phyloP scores from a whole-genome alignment of 1,139 yeast species.

The Zygosaccharomyces pseudobailii region DNA sequence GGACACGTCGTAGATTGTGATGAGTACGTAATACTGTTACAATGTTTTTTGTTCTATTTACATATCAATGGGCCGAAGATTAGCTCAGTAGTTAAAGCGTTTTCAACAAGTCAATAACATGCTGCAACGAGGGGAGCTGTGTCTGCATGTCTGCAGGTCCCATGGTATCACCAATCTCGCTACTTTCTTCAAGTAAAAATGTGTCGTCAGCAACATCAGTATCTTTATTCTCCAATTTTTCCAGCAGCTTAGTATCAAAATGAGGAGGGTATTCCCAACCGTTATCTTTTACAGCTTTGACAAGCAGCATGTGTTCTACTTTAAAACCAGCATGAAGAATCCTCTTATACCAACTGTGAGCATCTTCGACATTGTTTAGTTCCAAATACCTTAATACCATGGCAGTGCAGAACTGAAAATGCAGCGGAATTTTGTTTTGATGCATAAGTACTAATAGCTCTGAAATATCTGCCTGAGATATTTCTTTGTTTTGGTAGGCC shows the following conservation, averaged over 20 bases:
- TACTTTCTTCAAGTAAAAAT: constrained; percentile 5
- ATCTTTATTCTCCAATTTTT: constrained; percentile 5
- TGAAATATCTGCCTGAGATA: constrained; percentile 19
- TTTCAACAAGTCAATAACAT: constrained; percentile 6
- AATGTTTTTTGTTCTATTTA: background rate
- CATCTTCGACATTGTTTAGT: constrained; percentile 18
- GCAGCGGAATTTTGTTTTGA: constrained; percentile 17
- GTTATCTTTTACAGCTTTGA: constrained; percentile 17
- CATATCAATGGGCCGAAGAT: background rate
- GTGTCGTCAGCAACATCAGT: constrained; percentile 5
- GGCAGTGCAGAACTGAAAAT: constrained; percentile 25
- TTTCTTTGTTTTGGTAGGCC: constrained; percentile 18
- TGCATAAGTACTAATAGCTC: constrained; percentile 24
- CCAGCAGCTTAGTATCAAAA: constrained; percentile 14
- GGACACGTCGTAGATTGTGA: background rate
- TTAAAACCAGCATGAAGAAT: constrained; percentile 21
- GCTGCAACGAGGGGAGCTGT: constrained; percentile 3
- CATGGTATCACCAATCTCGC: constrained; percentile 1
- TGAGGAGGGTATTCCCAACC: constrained; percentile 26
- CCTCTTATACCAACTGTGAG: constrained; percentile 29
- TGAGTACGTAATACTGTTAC: too few species aligned
- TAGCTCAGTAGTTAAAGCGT: background rate
- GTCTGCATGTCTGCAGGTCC: background rate
- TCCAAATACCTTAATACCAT: constrained; percentile 23
- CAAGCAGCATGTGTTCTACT: constrained; percentile 19